Conservation (phyloP, 495 filamentous ascomycete species). For the Xylaria cubensis region DNA sequence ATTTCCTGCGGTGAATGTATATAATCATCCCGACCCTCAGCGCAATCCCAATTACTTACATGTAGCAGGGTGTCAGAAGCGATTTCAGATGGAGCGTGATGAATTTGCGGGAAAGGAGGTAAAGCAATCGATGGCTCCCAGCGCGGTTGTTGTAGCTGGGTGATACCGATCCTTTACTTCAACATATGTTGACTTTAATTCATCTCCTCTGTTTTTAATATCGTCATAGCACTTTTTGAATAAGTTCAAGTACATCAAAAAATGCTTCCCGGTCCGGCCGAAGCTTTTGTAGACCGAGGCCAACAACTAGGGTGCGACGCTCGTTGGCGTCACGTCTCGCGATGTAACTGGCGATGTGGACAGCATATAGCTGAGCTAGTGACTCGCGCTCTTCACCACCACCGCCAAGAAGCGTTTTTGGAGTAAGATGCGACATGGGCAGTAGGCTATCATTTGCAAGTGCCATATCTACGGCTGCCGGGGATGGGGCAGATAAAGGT, state of each 20-base stretch:
- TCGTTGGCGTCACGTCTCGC: slow-evolving; percentile 75
- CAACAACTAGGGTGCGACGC: slow-evolving; percentile 78
- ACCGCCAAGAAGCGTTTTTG: slow-evolving; percentile 88
- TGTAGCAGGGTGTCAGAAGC: slow-evolving; percentile 45
- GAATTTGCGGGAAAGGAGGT: slow-evolving; percentile 41
- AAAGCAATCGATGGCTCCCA: slow-evolving; percentile 40
- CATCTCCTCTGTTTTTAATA: background rate
- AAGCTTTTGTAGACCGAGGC: slow-evolving; percentile 74
- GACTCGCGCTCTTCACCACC: slow-evolving; percentile 80
- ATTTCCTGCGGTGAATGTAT: slow-evolving; percentile 59
- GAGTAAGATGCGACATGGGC: slow-evolving; percentile 80
- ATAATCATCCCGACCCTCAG: slow-evolving; percentile 13
- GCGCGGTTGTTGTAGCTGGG: slow-evolving; percentile 42
- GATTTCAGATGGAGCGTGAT: slow-evolving; percentile 45
- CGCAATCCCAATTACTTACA: slow-evolving; percentile 15
- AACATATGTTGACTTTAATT: background rate
- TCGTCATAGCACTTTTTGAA: slow-evolving; percentile 62
- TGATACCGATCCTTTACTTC: slow-evolving; percentile 14
- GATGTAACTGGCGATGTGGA: slow-evolving; percentile 84
- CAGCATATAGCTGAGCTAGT: slow-evolving; percentile 83
- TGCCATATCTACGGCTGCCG: slow-evolving; percentile 61
- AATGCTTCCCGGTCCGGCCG: slow-evolving; percentile 73
- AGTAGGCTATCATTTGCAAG: slow-evolving; percentile 63
- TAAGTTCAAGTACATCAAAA: slow-evolving; percentile 81
- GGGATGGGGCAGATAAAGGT: slow-evolving; percentile 72